A percentile compares a stretch with the other conserved stretches of the same genome.
phyloP scores from a whole-genome alignment of 768 basidiomycete genomes.

The Phylloporus sp. region DNA sequence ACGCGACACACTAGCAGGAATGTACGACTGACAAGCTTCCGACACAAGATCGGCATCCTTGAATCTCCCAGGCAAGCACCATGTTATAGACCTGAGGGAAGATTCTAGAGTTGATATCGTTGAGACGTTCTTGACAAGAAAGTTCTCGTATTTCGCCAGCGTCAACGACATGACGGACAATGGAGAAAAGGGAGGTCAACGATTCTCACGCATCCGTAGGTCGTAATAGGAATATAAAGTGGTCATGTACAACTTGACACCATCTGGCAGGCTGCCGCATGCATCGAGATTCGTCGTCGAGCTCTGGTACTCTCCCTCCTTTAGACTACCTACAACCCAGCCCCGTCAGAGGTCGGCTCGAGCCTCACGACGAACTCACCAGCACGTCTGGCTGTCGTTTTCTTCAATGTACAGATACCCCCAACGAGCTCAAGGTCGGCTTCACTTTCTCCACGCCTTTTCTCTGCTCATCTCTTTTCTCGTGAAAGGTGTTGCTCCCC shows the following conservation, averaged over 20 bases:
- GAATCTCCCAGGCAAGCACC: conserved; percentile 95
- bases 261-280: conserved; percentile 12
- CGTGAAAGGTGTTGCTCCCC: conserved; percentile 58
- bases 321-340: conserved; percentile 57
- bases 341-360: conserved; percentile 71
- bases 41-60: conserved; percentile 96
- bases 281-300: conserved; percentile 22
- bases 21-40: conserved; percentile 73
- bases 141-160: conserved; percentile 71
- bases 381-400: conserved; percentile 61
- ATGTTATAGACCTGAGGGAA: conserved; percentile 82
- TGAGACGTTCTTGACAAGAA: conserved; percentile 79
- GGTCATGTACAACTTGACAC: too few species aligned
- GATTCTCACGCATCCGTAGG: background rate
- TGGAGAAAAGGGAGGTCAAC: background rate
- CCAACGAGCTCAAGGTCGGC: conserved; percentile 65
- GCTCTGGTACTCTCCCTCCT: conserved; percentile 23
- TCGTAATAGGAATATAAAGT: too few species aligned
- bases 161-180: conserved; percentile 56
- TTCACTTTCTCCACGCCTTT: background rate
- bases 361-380: conserved; percentile 50
- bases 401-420: conserved; percentile 72
- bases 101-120: conserved; percentile 88
- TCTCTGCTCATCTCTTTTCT: conserved; percentile 3
- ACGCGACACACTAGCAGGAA: conserved; percentile 8